A percentile compares a stretch with the other conserved stretches of the same genome.
Conservation (phyloP, 345 rosid species). For the Theobroma cacao region DNA sequence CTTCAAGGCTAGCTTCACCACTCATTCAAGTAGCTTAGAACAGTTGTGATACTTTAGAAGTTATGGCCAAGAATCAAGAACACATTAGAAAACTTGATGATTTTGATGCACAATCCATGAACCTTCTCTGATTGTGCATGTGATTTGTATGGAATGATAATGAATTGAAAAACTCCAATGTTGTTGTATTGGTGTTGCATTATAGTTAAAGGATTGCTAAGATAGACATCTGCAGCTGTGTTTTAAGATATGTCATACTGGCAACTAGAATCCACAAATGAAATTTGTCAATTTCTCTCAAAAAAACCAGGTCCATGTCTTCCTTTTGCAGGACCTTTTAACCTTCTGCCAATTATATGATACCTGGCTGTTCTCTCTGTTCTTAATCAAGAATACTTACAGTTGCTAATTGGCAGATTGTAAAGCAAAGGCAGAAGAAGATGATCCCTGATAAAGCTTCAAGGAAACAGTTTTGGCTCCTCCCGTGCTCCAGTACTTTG, state of each 20-base stretch:
- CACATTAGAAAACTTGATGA: neutral
- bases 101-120: neutral
- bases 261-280: neutral
- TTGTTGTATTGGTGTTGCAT: neutral
- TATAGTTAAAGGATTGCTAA: neutral
- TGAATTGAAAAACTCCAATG: neutral
- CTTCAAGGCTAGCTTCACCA: neutral
- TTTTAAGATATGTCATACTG: neutral
- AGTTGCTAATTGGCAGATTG: slow-evolving; percentile 26
- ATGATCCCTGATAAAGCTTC: slow-evolving; percentile 4
- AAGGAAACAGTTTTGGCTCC: slow-evolving; percentile 14
- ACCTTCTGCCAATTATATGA: neutral
- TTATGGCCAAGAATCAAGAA: neutral
- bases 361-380: neutral
- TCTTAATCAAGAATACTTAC: slow-evolving; percentile 1
- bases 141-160: neutral
- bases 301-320: neutral
- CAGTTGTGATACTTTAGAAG: neutral
- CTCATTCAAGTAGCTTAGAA: neutral
- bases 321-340: neutral
- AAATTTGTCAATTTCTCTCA: neutral
- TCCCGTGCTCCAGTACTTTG: slow-evolving; percentile 10
- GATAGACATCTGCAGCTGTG: neutral
- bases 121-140: neutral
- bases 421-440: slow-evolving; percentile 20